phyloP scores from a whole-genome alignment of 2,329 filamentous ascomycete genomes.

The Scedosporium apiospermum region DNA sequence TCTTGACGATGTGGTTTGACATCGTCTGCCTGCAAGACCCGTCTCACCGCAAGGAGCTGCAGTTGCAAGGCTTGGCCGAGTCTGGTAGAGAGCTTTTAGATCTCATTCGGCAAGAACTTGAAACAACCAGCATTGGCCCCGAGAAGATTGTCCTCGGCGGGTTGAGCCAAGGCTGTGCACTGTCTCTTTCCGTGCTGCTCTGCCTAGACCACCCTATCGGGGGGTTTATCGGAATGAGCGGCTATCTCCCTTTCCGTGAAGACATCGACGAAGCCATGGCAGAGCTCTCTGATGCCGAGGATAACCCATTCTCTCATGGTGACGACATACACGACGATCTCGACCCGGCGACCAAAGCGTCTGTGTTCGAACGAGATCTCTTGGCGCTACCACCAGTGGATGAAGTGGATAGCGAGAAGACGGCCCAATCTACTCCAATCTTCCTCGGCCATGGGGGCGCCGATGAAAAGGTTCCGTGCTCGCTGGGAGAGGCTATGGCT shows the following conservation, averaged over 20 bases:
- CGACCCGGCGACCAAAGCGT: no score
- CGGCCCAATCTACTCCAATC: no score
- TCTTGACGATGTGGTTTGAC: constrained; percentile 44
- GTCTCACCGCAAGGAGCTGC: constrained; percentile 27
- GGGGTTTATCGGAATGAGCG: constrained; percentile 37
- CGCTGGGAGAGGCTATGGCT: no score
- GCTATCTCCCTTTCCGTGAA: constrained; percentile 30
- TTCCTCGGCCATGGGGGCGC: no score
- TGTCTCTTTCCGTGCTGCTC: constrained; percentile 31
- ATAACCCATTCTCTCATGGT: constrained; percentile 14
- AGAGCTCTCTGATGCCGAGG: constrained; percentile 8
- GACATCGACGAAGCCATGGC: constrained; percentile 21
- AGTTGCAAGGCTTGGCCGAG: constrained; percentile 33
- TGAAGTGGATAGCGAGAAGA: no score
- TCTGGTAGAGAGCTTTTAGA: constrained; percentile 23
- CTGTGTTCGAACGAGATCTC: no score
- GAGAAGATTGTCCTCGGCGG: constrained; percentile 38
- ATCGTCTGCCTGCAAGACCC: constrained; percentile 30
- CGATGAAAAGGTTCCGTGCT: no score
- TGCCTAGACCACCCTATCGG: constrained; percentile 25
- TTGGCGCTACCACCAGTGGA: no score
- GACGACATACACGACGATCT: no score
- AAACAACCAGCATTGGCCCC: constrained; percentile 13
- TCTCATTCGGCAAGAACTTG: constrained; percentile 24
- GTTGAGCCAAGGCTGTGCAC: constrained; percentile 44